These are phyloP conservation scores for Trichoderma pleuroti DNA, from an alignment of 2,329 filamentous ascomycete species.

Conservation along the genomic window DNA sequence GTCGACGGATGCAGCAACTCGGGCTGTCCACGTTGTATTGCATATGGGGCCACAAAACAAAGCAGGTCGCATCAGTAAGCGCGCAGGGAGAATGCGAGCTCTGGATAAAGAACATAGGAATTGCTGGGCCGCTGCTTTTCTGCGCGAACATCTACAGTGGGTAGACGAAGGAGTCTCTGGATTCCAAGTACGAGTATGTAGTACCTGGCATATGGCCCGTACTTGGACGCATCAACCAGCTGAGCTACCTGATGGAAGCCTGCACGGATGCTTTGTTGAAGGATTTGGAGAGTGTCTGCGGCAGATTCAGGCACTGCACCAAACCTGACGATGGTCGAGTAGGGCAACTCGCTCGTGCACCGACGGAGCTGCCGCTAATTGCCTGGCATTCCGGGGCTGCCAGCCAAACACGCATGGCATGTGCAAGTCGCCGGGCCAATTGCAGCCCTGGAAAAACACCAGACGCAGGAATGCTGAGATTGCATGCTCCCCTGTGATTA, in stretches of 20 bases:
- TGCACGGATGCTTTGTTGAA: background rate
- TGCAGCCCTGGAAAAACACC: background rate
- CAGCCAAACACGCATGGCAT: slow-evolving; percentile 12
- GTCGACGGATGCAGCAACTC: slow-evolving; percentile 9
- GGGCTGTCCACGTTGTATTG: slow-evolving; percentile 4
- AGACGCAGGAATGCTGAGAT: slow-evolving; percentile 7
- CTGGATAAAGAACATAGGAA: background rate
- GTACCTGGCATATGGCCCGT: background rate
- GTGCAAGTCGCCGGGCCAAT: slow-evolving; percentile 6
- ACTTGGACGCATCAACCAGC: background rate
- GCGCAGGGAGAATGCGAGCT: background rate
- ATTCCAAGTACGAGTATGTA: background rate
- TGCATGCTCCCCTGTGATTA: background rate
- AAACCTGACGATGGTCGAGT: background rate
- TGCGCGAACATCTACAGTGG: background rate
- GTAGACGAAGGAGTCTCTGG: background rate
- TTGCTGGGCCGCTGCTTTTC: background rate
- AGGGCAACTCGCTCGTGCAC: background rate
- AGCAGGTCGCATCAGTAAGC: background rate
- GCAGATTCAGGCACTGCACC: background rate
- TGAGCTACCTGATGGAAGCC: background rate
- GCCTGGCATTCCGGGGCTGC: background rate
- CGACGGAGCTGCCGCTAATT: background rate
- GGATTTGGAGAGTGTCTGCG: background rate
- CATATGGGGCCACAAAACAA: background rate